A percentile compares a stretch with the other conserved stretches of the same genome.
Conservation (phyloP, 768 basidiomycete genomes). For the Amanita muscaria region DNA sequence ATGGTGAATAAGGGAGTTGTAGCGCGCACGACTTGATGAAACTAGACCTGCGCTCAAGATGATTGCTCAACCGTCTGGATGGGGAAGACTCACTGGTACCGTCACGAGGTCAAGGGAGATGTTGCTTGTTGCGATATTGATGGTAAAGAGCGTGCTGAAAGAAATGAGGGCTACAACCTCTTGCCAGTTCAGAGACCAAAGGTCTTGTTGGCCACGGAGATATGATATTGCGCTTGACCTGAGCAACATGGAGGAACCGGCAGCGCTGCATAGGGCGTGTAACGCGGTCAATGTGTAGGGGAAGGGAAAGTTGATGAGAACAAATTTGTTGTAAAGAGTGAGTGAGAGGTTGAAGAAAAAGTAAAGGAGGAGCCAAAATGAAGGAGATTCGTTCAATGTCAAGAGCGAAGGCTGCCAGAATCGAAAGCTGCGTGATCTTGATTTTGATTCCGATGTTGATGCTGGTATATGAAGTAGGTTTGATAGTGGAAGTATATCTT, state of each 20-base stretch:
- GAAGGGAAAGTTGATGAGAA: conserved; percentile 88
- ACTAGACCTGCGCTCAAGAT: conserved; percentile 35
- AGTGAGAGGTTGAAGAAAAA: conserved; percentile 87
- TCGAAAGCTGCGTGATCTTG: not conserved
- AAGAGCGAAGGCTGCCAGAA: not conserved
- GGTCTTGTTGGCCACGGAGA: conserved; percentile 7
- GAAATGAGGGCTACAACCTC: conserved; percentile 62
- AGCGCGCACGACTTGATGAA: conserved; percentile 95
- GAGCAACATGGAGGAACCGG: conserved; percentile 68
- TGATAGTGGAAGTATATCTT: not conserved
- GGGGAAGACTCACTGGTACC: conserved; percentile 57
- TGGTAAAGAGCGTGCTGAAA: conserved; percentile 85
- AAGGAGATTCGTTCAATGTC: conserved; percentile 14
- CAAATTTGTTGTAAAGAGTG: conserved; percentile 92
- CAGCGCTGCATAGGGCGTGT: conserved; percentile 78
- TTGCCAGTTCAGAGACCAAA: conserved; percentile 26
- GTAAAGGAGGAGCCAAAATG: conserved; percentile 68
- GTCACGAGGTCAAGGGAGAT: conserved; percentile 83
- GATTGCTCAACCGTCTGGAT: not conserved
- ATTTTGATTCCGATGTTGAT: not conserved
- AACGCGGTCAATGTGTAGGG: conserved; percentile 93
- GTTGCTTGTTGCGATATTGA: conserved; percentile 95
- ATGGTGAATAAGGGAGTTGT: conserved; percentile 91
- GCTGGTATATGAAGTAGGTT: not conserved
- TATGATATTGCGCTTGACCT: conserved; percentile 18